phyloP scores from a whole-genome alignment of 108 stramenopile species.

The Skeletonema marinoi region DNA sequence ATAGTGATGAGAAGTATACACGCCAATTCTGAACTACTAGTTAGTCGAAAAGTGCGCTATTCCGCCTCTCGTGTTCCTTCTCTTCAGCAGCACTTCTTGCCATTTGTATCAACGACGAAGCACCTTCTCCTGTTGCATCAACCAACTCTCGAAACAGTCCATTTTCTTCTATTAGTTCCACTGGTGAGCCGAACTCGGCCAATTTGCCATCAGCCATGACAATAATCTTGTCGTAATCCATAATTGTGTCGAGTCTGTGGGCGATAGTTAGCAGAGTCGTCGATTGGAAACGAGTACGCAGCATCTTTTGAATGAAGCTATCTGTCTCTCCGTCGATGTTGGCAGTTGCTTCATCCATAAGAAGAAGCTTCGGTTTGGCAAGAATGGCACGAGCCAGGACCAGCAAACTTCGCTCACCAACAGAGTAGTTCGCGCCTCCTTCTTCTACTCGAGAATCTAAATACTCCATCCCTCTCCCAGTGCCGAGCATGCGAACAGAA shows the following conservation, averaged over 20 bases:
- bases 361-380: constrained; percentile 66
- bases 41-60: neutral
- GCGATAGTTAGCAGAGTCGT: constrained; percentile 94
- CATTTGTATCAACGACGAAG: constrained; percentile 37
- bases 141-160: constrained; percentile 85
- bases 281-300: constrained; percentile 78
- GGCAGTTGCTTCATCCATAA: constrained; percentile 86
- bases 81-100: constrained; percentile 24
- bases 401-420: constrained; percentile 92
- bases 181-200: constrained; percentile 86
- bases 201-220: constrained; percentile 89
- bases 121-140: constrained; percentile 73
- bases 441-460: constrained; percentile 73
- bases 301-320: constrained; percentile 85
- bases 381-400: constrained; percentile 90
- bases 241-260: constrained; percentile 92
- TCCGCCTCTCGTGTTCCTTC: neutral
- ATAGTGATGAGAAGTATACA: no score
- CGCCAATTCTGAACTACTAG: no score
- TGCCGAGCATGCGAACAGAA: constrained; percentile 57
- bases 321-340: constrained; percentile 83
- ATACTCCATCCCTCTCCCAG: constrained; percentile 20
- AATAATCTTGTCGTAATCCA: constrained; percentile 86
- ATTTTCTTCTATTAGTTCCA: constrained; percentile 64
- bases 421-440: constrained; percentile 85